Percentiles rank a stretch among this genome's conserved stretches.
phyloP scores from a whole-genome alignment of 768 basidiomycete genomes.

The Cyathus striatus region DNA sequence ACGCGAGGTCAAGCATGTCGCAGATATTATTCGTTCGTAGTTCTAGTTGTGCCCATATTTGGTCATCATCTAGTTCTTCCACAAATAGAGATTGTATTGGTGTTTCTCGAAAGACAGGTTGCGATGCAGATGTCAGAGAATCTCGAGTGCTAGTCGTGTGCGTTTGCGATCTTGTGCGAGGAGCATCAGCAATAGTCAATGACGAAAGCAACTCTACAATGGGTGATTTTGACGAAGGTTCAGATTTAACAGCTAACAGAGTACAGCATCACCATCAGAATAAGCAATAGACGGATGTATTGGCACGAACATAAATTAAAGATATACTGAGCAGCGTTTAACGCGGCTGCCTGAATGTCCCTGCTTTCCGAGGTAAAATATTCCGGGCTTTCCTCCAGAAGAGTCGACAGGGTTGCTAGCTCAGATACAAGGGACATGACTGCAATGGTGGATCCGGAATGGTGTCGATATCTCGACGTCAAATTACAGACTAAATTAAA shows the following conservation, averaged over 20 bases:
- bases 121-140: constrained; percentile 20
- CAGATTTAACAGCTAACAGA: constrained; percentile 58
- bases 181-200: constrained; percentile 60
- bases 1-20: constrained; percentile 57
- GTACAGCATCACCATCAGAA: constrained; percentile 1
- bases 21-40: constrained; percentile 69
- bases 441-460: neutral
- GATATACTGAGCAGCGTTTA: constrained; percentile 66
- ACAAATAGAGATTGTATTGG: constrained; percentile 73
- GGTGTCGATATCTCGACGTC: neutral
- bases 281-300: constrained; percentile 1
- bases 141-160: constrained; percentile 37
- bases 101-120: constrained; percentile 44
- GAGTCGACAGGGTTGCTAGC: constrained; percentile 44
- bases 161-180: constrained; percentile 70
- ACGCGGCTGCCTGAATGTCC: constrained; percentile 50
- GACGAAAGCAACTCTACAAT: constrained; percentile 64
- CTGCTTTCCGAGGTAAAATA: constrained; percentile 48
- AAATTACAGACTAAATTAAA: neutral
- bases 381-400: constrained; percentile 52
- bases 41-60: constrained; percentile 94
- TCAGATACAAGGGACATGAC: constrained; percentile 21
- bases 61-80: constrained; percentile 77
- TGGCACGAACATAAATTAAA: constrained; percentile 66
- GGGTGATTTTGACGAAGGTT: constrained; percentile 57